Percentiles rank a stretch among this genome's conserved stretches.
Evolutionary conservation across 441 rosid genomes (phyloP).

Genomic region (Gossypium schwendimanii): DNA sequence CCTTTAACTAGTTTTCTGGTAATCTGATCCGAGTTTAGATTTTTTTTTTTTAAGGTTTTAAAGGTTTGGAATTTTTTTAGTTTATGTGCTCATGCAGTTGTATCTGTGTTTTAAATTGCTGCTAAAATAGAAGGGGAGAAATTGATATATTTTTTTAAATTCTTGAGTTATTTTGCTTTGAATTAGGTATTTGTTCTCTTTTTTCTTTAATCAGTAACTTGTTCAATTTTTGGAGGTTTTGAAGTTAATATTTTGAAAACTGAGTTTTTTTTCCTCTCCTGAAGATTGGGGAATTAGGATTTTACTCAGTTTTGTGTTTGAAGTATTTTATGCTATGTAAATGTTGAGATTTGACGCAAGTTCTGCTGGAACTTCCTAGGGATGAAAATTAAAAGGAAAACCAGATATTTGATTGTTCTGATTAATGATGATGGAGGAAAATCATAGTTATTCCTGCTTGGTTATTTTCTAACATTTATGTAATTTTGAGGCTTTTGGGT

Average conservation of each 20-base stretch:
- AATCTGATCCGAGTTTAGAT: background rate
- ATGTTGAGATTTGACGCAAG: background rate
- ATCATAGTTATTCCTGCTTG: background rate
- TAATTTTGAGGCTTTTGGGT: background rate
- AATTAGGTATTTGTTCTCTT: background rate
- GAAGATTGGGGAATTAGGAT: conserved; percentile 9
- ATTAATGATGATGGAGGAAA: background rate
- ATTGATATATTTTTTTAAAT: background rate
- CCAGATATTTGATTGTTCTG: background rate
- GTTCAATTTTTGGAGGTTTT: background rate
- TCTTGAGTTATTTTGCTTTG: background rate
- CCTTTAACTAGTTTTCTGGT: background rate
- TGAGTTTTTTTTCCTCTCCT: background rate
- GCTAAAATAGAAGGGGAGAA: background rate
- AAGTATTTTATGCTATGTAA: background rate
- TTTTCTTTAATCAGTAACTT: background rate
- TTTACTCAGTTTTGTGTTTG: background rate
- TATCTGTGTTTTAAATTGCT: background rate
- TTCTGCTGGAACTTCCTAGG: background rate
- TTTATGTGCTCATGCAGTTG: background rate
- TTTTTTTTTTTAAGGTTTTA: background rate
- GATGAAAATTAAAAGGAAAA: background rate
- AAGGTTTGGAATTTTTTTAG: background rate
- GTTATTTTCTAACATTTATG: background rate
- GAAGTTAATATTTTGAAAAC: background rate